phyloP scores from a whole-genome alignment of 2,329 filamentous ascomycete genomes.

The Aaosphaeria pasadenensis region DNA sequence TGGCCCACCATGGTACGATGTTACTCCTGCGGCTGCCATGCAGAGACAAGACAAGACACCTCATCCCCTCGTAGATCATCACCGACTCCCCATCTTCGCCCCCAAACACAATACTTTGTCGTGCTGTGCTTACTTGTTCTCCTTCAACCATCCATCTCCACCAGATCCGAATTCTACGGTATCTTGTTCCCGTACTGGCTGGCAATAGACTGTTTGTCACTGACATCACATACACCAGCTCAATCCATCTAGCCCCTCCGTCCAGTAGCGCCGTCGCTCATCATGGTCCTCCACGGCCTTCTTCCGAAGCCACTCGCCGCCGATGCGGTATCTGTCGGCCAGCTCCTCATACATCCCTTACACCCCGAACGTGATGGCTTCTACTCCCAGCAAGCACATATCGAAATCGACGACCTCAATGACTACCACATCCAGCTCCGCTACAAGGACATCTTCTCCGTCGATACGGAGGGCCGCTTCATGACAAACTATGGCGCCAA shows the following conservation, averaged over 20 bases:
- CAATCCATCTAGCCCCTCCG: not conserved
- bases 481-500: slow-evolving; percentile 38
- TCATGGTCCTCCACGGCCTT: slow-evolving; percentile 34
- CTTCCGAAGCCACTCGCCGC: slow-evolving; percentile 35
- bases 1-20: too few species aligned
- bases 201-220: not conserved
- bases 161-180: too few species aligned
- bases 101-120: too few species aligned
- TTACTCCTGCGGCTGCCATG: too few species aligned
- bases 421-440: slow-evolving; percentile 39
- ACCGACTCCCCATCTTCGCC: too few species aligned
- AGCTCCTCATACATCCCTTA: slow-evolving; percentile 35
- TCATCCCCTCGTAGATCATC: too few species aligned
- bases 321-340: slow-evolving; percentile 31
- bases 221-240: not conserved
- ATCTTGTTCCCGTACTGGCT: too few species aligned
- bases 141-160: too few species aligned
- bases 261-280: not conserved
- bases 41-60: too few species aligned
- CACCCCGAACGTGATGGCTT: slow-evolving; percentile 36
- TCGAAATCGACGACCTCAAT: slow-evolving; percentile 35
- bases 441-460: slow-evolving; percentile 37
- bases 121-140: too few species aligned
- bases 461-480: slow-evolving; percentile 37
- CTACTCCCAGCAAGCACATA: slow-evolving; percentile 31